These are phyloP conservation scores for Beauveria pseudobassiana DNA, from an alignment of 2,329 filamentous ascomycete genomes.

Conservation along the genomic window DNA sequence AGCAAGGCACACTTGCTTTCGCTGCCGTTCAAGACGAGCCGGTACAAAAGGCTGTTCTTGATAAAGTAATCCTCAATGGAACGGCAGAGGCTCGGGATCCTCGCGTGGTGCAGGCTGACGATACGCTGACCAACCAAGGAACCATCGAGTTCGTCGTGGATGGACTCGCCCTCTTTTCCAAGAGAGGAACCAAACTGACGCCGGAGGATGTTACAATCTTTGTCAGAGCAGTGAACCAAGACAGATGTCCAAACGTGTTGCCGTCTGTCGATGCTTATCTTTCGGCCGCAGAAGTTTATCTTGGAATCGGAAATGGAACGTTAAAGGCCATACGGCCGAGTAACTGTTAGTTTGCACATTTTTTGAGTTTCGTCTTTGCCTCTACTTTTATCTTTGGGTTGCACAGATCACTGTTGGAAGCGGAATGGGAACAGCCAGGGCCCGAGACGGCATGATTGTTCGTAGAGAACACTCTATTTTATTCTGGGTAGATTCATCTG, in stretches of 20 bases:
- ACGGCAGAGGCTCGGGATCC: not conserved
- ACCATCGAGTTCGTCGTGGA: slow-evolving; percentile 14
- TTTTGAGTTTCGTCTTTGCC: too few species aligned
- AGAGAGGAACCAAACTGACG: slow-evolving; percentile 5
- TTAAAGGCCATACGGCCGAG: not conserved
- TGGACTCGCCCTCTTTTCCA: slow-evolving; percentile 3
- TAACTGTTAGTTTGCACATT: not conserved
- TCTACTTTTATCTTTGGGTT: too few species aligned
- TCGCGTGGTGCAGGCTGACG: slow-evolving; percentile 9
- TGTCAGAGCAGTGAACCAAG: slow-evolving; percentile 12
- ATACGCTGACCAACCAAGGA: slow-evolving; percentile 8
- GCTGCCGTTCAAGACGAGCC: slow-evolving; percentile 15
- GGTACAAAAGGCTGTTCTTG: slow-evolving; percentile 14
- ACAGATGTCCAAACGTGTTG: slow-evolving; percentile 11
- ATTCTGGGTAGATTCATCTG: too few species aligned
- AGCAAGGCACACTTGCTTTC: slow-evolving; percentile 6
- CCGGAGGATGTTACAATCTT: slow-evolving; percentile 1
- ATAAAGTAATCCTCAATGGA: not conserved
- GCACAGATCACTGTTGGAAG: too few species aligned
- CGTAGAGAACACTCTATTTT: too few species aligned
- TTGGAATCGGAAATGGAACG: not conserved
- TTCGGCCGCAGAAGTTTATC: not conserved
- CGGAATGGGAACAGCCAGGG: too few species aligned
- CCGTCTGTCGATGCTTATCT: slow-evolving; percentile 11
- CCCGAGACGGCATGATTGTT: too few species aligned